Evolutionary conservation across 306 rosid genomes (phyloP).

Genomic region (Lathyrus aphaca): DNA sequence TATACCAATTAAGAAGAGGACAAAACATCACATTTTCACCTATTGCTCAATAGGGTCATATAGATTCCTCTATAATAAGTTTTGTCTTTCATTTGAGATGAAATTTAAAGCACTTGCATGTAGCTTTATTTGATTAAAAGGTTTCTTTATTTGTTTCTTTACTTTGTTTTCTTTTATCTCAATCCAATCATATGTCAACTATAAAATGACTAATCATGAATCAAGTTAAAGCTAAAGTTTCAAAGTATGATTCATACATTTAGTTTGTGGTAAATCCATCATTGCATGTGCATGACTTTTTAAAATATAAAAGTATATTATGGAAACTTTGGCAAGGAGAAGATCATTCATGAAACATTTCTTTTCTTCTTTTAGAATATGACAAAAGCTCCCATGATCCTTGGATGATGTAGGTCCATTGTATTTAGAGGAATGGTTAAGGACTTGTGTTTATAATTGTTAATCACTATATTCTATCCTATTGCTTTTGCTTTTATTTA

Average conservation of each 20-base stretch:
- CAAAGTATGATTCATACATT: constrained; percentile 16
- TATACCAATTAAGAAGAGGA: constrained; percentile 30
- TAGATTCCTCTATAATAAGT: constrained; percentile 31
- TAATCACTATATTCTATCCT: neutral
- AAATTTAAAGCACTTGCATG: neutral
- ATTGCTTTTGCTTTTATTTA: neutral
- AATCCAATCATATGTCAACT: constrained; percentile 15
- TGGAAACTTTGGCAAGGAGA: constrained; percentile 17
- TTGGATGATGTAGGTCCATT: constrained; percentile 15
- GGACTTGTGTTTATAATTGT: neutral
- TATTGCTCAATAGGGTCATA: constrained; percentile 5
- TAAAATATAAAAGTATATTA: constrained; percentile 5
- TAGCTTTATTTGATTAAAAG: neutral
- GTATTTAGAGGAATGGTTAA: neutral
- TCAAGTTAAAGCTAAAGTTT: constrained; percentile 17
- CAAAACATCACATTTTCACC: constrained; percentile 3
- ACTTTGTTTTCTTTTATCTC: constrained; percentile 7
- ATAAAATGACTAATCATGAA: constrained; percentile 16
- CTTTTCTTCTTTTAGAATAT: constrained; percentile 28
- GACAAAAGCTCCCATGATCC: constrained; percentile 1
- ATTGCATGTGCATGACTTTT: constrained; percentile 2
- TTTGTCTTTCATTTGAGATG: constrained; percentile 20
- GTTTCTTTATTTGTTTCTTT: constrained; percentile 9
- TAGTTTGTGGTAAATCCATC: constrained; percentile 21
- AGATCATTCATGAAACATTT: neutral